These are phyloP conservation scores for Brassica juncea DNA, from an alignment of 345 rosid genomes.

Conservation along the genomic window DNA sequence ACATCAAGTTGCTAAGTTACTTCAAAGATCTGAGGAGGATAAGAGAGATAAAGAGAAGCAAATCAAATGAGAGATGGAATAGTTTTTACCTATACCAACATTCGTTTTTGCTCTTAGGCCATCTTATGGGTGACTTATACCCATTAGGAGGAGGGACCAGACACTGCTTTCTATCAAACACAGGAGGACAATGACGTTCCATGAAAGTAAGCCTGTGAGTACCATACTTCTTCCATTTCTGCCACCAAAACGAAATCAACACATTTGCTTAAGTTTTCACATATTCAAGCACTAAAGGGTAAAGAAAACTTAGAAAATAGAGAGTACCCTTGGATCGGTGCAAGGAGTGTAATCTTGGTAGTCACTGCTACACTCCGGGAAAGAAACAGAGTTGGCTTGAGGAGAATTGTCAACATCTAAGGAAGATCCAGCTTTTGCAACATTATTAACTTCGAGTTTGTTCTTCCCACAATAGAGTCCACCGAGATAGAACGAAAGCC, in stretches of 20 bases:
- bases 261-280: not conserved
- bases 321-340: not conserved
- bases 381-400: not conserved
- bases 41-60: not conserved
- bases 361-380: not conserved
- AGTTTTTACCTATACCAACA: not conserved
- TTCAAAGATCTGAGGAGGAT: not conserved
- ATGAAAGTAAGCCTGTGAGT: slow-evolving; percentile 1
- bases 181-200: not conserved
- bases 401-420: not conserved
- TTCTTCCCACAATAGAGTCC: slow-evolving; percentile 58
- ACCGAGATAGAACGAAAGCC: slow-evolving; percentile 90
- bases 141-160: not conserved
- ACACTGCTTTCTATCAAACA: not conserved
- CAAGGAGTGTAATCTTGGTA: not conserved
- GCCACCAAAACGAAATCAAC: not conserved
- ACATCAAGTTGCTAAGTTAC: not conserved
- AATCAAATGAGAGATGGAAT: too few species aligned
- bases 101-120: not conserved
- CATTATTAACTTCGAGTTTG: not conserved
- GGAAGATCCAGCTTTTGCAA: not conserved
- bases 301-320: not conserved
- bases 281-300: not conserved
- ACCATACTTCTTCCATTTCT: not conserved
- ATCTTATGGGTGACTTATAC: not conserved